These are phyloP conservation scores for Stramenopiles sp. DNA, from an alignment of 352 stramenopile species.

Conservation along the genomic window DNA sequence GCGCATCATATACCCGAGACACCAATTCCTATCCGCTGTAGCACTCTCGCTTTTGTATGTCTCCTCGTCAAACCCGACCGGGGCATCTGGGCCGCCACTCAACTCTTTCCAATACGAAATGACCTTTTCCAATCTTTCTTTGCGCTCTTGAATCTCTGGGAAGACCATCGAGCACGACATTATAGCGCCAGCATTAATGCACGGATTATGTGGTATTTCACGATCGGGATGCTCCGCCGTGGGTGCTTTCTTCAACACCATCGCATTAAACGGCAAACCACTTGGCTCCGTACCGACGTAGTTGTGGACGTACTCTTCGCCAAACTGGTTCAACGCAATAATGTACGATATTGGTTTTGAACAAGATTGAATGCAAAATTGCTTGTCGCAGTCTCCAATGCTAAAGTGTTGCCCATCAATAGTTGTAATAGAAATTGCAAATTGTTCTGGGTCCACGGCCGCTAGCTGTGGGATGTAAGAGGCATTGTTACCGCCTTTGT, in stretches of 20 bases:
- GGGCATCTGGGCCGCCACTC: conserved; percentile 17
- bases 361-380: conserved; percentile 28
- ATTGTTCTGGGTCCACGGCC: conserved; percentile 25
- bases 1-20: conserved; percentile 28
- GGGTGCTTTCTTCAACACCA: conserved; percentile 17
- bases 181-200: conserved; percentile 32
- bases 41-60: conserved; percentile 29
- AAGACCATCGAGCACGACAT: conserved; percentile 26
- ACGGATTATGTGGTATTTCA: conserved; percentile 27
- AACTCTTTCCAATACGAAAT: conserved; percentile 25
- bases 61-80: conserved; percentile 24
- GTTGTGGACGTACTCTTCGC: conserved; percentile 23
- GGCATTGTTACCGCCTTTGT: conserved; percentile 21
- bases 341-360: conserved; percentile 29
- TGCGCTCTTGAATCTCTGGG: conserved; percentile 12
- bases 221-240: conserved; percentile 13
- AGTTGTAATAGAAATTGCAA: conserved; percentile 26
- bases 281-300: conserved; percentile 28
- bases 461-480: conserved; percentile 30
- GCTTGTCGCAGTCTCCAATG: conserved; percentile 20
- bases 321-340: conserved; percentile 24
- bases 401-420: conserved; percentile 26
- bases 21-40: conserved; percentile 29
- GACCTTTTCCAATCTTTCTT: conserved; percentile 27
- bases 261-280: conserved; percentile 29